Conservation (phyloP, 225 moss, liverwort and hornwort genomes). For the Bryoerythrophyllum caledonicum region DNA sequence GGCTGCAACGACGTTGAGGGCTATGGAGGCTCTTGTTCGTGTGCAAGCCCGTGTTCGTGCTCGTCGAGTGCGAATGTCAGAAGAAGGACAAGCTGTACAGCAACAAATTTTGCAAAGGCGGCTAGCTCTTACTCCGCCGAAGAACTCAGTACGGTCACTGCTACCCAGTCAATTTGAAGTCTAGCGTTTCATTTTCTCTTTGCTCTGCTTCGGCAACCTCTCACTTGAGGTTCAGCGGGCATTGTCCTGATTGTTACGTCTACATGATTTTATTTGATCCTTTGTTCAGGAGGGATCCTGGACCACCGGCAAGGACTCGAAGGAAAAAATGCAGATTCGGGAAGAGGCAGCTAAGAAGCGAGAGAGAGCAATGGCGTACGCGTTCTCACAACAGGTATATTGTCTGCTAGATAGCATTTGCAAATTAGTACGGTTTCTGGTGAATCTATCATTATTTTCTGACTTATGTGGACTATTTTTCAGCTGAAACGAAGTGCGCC, state of each 20-base stretch:
- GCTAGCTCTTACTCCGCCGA: slow-evolving; percentile 48
- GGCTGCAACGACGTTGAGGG: slow-evolving; percentile 62
- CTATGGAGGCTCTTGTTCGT: slow-evolving; percentile 69
- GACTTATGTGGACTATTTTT: not conserved
- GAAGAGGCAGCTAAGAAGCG: slow-evolving; percentile 89
- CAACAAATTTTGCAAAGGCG: slow-evolving; percentile 63
- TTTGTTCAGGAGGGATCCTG: slow-evolving; percentile 56
- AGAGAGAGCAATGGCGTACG: slow-evolving; percentile 93
- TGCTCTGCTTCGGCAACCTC: slow-evolving; percentile 11
- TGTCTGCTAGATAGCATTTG: not conserved
- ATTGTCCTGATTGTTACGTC: slow-evolving; percentile 22
- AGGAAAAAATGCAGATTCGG: slow-evolving; percentile 78
- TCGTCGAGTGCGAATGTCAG: slow-evolving; percentile 67
- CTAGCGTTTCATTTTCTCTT: slow-evolving; percentile 14
- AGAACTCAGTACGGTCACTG: slow-evolving; percentile 43
- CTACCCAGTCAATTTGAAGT: slow-evolving; percentile 3
- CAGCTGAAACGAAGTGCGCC: slow-evolving; percentile 82
- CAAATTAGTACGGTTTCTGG: not conserved
- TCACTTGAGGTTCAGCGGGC: not conserved
- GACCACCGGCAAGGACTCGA: slow-evolving; percentile 83
- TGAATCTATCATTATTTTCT: not conserved
- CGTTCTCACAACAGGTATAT: slow-evolving; percentile 89
- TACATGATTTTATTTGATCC: slow-evolving; percentile 18
- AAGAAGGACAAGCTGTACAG: slow-evolving; percentile 69
- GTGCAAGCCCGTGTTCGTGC: slow-evolving; percentile 69